These are phyloP conservation scores for Selaginella tamariscina DNA, from an alignment of 75 land plant species.

Conservation along the genomic window DNA sequence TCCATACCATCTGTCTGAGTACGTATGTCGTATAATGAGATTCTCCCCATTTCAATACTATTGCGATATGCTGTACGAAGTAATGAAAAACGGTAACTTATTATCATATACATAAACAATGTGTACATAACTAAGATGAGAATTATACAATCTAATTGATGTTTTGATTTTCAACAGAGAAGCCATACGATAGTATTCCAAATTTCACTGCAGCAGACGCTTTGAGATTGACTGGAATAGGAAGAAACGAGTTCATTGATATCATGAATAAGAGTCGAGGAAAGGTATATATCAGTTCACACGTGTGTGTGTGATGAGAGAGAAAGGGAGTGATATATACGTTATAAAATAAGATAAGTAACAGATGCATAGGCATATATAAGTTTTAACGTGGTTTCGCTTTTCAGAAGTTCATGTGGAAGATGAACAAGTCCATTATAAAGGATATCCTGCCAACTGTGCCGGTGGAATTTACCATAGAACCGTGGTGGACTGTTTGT, in stretches of 20 bases:
- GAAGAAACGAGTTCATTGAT: slow-evolving; percentile 96
- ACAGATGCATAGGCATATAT: no score
- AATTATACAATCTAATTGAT: no score
- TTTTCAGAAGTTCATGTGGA: slow-evolving; percentile 97
- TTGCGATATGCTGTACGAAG: slow-evolving; percentile 95
- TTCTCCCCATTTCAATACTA: slow-evolving; percentile 92
- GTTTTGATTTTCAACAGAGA: slow-evolving; percentile 42
- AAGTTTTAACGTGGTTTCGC: background rate
- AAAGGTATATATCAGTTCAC: slow-evolving; percentile 66
- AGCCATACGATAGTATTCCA: slow-evolving; percentile 97
- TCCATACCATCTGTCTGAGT: slow-evolving; percentile 92
- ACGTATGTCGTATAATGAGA: slow-evolving; percentile 92
- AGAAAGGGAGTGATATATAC: background rate
- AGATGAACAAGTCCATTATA: slow-evolving; percentile 93
- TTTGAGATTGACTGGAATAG: slow-evolving; percentile 86
- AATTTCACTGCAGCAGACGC: slow-evolving; percentile 99
- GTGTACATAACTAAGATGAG: background rate
- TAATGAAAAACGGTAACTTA: slow-evolving; percentile 89
- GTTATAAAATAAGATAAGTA: background rate
- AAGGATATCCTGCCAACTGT: slow-evolving; percentile 81
- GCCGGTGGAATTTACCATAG: slow-evolving; percentile 83
- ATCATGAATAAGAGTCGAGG: slow-evolving; percentile 98
- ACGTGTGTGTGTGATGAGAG: no score
- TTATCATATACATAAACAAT: background rate
- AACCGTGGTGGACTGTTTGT: slow-evolving; percentile 98